A percentile compares a stretch with the other conserved stretches of the same genome.
Evolutionary conservation across 805 yeast species (phyloP).

Genomic region (Teunomyces atbi): DNA sequence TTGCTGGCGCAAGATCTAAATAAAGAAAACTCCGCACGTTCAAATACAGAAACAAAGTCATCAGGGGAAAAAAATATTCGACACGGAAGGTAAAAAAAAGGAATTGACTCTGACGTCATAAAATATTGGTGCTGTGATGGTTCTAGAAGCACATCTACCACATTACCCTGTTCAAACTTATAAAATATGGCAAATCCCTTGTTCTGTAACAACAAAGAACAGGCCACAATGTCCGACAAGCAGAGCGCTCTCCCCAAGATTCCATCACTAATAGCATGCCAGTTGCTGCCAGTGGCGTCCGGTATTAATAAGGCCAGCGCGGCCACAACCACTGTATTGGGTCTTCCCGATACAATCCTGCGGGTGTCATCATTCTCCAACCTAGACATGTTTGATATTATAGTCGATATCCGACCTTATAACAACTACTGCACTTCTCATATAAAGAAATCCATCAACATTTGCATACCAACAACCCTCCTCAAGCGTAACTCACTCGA

Average conservation of each 20-base stretch:
- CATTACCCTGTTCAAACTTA: not conserved
- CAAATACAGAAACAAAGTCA: not conserved
- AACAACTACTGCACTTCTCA: conserved; percentile 32
- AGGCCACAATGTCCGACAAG: not conserved
- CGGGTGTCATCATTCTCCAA: conserved; percentile 7
- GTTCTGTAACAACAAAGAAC: not conserved
- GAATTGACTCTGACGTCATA: conserved; percentile 1
- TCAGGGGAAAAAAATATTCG: not conserved
- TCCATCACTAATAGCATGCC: not conserved
- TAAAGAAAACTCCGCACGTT: not conserved
- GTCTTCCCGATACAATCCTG: conserved; percentile 7
- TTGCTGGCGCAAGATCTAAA: not conserved
- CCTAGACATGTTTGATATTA: conserved; percentile 13
- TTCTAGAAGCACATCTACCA: conserved; percentile 1
- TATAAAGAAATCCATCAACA: conserved; percentile 31
- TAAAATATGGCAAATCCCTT: not conserved
- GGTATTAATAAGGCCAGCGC: not conserved
- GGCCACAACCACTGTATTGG: not conserved
- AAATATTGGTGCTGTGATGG: not conserved
- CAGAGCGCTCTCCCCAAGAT: not conserved
- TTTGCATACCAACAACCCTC: conserved; percentile 46
- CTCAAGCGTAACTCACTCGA: conserved; percentile 37
- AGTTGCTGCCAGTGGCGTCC: conserved; percentile 1
- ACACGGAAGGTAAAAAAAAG: not conserved
- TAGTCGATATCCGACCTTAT: conserved; percentile 41